Conservation (phyloP, 1,284 basidiomycete genomes). For the Ustilago esculenta region DNA sequence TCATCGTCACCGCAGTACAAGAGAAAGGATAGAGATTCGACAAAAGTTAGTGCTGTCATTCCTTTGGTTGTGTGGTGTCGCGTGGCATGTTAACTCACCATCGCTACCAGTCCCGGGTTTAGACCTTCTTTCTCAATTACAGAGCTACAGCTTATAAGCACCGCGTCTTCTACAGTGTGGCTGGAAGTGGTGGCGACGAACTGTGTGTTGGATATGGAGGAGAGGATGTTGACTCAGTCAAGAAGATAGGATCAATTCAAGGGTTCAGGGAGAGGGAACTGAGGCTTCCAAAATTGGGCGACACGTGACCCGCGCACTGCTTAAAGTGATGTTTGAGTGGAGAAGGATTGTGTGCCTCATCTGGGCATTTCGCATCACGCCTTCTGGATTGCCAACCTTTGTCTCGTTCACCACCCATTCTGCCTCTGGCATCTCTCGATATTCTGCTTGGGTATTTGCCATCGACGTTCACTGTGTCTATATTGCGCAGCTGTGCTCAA, state of each 20-base stretch:
- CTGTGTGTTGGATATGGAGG: no score
- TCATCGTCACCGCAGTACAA: no score
- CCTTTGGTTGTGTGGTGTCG: neutral
- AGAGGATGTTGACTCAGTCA: no score
- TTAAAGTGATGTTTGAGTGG: constrained; percentile 7
- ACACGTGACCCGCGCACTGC: constrained; percentile 24
- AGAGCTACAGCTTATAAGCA: no score
- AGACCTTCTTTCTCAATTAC: no score
- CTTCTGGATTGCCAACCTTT: neutral
- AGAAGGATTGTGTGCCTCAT: constrained; percentile 15
- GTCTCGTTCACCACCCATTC: constrained; percentile 10
- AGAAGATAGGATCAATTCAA: no score
- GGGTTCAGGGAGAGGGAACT: constrained; percentile 7
- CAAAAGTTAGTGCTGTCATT: constrained; percentile 7
- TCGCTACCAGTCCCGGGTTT: no score
- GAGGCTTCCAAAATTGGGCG: constrained; percentile 13
- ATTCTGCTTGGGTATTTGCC: no score
- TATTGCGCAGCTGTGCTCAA: constrained; percentile 1
- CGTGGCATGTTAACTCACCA: constrained; percentile 2
- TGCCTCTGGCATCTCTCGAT: neutral
- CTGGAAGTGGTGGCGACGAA: no score
- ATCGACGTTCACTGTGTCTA: neutral
- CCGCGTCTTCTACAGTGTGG: no score
- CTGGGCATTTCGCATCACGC: neutral
- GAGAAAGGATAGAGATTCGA: no score